Conservation (phyloP, 2,329 filamentous ascomycete species). For the Diatrype stigma region DNA sequence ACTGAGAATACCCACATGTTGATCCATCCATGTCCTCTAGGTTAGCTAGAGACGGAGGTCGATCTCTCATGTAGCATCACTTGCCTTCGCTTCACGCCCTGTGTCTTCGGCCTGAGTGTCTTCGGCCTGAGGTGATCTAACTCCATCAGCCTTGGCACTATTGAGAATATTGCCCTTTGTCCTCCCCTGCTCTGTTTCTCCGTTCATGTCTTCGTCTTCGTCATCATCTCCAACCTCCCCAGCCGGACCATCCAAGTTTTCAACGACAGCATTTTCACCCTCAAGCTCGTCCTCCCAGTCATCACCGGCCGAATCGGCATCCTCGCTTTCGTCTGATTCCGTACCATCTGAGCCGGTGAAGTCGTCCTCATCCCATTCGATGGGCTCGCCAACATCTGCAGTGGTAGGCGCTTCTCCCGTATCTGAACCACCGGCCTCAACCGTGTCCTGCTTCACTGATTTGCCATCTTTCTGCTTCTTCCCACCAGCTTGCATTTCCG, state of each 20-base stretch:
- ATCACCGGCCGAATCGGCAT: constrained; percentile 18
- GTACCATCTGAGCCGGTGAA: constrained; percentile 16
- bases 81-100: not conserved
- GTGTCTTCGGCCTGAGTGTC: constrained; percentile 3
- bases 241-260: constrained; percentile 11
- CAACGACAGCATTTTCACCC: constrained; percentile 18
- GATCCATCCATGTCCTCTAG: too few relatives aligned
- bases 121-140: constrained; percentile 2
- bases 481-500: not conserved
- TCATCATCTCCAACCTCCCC: constrained; percentile 23
- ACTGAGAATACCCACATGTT: too few relatives aligned
- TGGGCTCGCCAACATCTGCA: constrained; percentile 10
- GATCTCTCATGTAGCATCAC: not conserved
- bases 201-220: constrained; percentile 17
- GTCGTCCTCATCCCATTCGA: constrained; percentile 20
- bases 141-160: constrained; percentile 12
- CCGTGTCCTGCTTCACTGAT: not conserved
- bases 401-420: not conserved
- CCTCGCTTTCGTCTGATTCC: constrained; percentile 16
- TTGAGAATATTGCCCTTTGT: constrained; percentile 10
- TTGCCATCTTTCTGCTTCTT: not conserved
- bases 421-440: not conserved
- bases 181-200: constrained; percentile 14
- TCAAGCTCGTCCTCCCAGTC: constrained; percentile 26
- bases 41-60: too few relatives aligned